These are phyloP conservation scores for Camellia granthamiana DNA, from an alignment of 148 eudicot species.

Conservation along the genomic window DNA sequence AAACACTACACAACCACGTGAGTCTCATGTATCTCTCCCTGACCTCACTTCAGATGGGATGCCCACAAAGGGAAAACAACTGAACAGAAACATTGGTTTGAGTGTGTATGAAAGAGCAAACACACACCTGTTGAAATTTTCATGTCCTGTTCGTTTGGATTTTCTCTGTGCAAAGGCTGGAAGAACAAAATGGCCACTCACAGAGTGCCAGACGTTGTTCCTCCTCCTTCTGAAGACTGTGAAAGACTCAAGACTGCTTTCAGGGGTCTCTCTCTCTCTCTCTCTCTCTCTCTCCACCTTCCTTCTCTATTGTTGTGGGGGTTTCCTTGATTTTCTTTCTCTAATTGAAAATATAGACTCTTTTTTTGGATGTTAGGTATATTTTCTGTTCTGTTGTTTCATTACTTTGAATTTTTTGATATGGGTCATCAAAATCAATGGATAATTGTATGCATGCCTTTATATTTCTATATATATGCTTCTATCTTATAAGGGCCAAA, in stretches of 20 bases:
- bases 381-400: not conserved
- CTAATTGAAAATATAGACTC: not conserved
- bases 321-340: not conserved
- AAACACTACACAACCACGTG: too few species aligned
- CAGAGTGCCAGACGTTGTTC: slow-evolving; percentile 49
- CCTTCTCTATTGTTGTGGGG: not conserved
- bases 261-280: slow-evolving; percentile 30
- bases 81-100: too few species aligned
- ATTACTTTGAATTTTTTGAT: not conserved
- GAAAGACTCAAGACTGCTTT: slow-evolving; percentile 53
- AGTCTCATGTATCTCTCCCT: too few species aligned
- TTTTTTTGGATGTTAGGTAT: not conserved
- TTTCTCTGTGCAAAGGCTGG: not conserved
- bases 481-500: not conserved
- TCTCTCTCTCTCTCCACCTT: too few species aligned
- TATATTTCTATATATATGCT: not conserved
- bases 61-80: not conserved
- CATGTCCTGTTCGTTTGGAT: not conserved
- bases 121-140: not conserved
- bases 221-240: slow-evolving; percentile 58
- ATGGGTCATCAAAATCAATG: not conserved
- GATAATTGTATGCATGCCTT: not conserved
- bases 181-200: slow-evolving; percentile 35
- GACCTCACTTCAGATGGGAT: too few species aligned
- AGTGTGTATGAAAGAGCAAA: too few species aligned